Base-by-base conservation (phyloP, 1,284 basidiomycete genomes). In the Rhodotorula glutinis region DNA sequence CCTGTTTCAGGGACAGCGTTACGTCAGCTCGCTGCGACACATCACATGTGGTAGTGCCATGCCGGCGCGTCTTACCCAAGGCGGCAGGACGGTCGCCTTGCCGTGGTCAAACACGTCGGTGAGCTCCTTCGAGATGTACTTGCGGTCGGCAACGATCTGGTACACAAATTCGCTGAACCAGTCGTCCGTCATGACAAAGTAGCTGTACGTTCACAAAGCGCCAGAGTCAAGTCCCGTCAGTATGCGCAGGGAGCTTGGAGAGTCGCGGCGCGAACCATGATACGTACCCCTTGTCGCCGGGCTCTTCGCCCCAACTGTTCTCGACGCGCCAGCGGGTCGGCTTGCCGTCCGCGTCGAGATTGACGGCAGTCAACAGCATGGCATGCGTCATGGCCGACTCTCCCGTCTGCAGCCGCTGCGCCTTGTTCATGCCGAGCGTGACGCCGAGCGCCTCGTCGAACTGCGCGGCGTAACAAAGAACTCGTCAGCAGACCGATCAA, bases 281-380 rank as follows among this genome's bases (percentile, higher is more conserved):
- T 17, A 49, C 61, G 47, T n/a, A 63, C 94, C 58, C 58, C 75
- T 92, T 88, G 72, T 91, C 84, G 27, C 94, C 91, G 0, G 83
- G 83, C 0, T 81, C 82, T n/a, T 87, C 85, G 30, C 91, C 89
- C 95, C 94, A 98, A 14, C 87, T 89, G 82, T 98, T 98, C 83
- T 98, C 93, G 17, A 97, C 90, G 79, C 92, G 90, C 84, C 91
- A 98, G 17, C 92, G 84, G 41, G 93, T 80, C 1, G 92, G 88
- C 65, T 85, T 86, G 56, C 91, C 91, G 23, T 43, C 41, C 29
- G 47, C 30, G 33, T 57, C 90, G 62, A 96, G 81, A 77, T 95
- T 92, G n/a, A 93, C 92, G 27, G 86, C 92, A 27, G 89, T 88
- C 76, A 96, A 16, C n/a, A 44, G 75, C 62, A 63, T 63, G 16